phyloP scores from a whole-genome alignment of 2,329 filamentous ascomycete genomes.

The Pseudofabraea citricarpa region DNA sequence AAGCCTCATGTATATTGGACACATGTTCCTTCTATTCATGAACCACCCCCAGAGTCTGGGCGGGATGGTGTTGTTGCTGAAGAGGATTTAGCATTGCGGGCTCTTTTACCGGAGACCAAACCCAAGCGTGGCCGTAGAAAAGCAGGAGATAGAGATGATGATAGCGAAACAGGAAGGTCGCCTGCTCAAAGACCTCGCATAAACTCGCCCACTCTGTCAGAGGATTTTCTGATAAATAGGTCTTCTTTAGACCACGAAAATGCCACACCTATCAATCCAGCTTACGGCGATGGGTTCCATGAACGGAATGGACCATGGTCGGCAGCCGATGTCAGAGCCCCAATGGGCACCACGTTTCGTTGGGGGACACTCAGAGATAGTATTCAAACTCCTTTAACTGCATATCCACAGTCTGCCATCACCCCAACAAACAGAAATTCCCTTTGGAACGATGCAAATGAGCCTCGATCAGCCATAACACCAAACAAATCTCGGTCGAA shows the following conservation, averaged over 20 bases:
- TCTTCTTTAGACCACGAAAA: constrained; percentile 29
- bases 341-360: constrained; percentile 26
- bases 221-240: constrained; percentile 30
- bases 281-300: constrained; percentile 18
- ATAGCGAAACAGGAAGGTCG: constrained; percentile 45
- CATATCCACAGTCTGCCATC: constrained; percentile 75
- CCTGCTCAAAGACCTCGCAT: constrained; percentile 58
- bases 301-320: constrained; percentile 24
- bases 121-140: constrained; percentile 59
- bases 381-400: constrained; percentile 57
- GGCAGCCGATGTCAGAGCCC: constrained; percentile 13
- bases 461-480: constrained; percentile 71
- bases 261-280: constrained; percentile 34
- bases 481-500: constrained; percentile 52
- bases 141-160: constrained; percentile 49
- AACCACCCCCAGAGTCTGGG: constrained; percentile 57
- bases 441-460: constrained; percentile 41
- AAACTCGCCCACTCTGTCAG: constrained; percentile 44
- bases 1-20: constrained; percentile 77
- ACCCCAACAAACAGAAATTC: constrained; percentile 53
- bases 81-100: constrained; percentile 83
- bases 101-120: constrained; percentile 72
- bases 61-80: constrained; percentile 81
- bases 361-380: constrained; percentile 42
- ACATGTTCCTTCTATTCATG: constrained; percentile 62